Percentiles rank a stretch among this genome's conserved stretches.
phyloP scores from a whole-genome alignment of 768 basidiomycete species.

The Solioccasus polychromus region DNA sequence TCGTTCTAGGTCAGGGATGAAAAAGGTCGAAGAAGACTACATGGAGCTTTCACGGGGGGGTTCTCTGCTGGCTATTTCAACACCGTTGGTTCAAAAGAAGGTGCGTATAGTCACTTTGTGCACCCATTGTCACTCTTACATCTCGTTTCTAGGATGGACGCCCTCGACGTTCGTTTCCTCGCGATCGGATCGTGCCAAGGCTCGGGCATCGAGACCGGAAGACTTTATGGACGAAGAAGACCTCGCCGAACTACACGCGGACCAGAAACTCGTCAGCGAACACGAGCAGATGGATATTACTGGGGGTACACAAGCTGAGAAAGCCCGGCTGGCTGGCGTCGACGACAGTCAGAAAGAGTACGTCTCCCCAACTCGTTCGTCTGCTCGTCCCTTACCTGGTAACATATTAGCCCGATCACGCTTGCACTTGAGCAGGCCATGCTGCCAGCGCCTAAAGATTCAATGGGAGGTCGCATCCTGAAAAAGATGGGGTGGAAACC shows the following conservation, averaged over 20 bases:
- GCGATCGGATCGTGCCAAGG: slow-evolving; percentile 66
- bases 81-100: slow-evolving; percentile 93
- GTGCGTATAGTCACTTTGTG: slow-evolving; percentile 36
- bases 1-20: slow-evolving; percentile 79
- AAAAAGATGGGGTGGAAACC: slow-evolving; percentile 95
- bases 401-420: slow-evolving; percentile 52
- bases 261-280: slow-evolving; percentile 70
- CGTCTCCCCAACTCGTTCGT: background rate
- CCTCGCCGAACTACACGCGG: slow-evolving; percentile 75
- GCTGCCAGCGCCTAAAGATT: slow-evolving; percentile 72
- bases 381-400: background rate
- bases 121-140: background rate
- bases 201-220: slow-evolving; percentile 62
- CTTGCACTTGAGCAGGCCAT: slow-evolving; percentile 62
- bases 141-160: slow-evolving; percentile 74
- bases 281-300: slow-evolving; percentile 74
- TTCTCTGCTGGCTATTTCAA: slow-evolving; percentile 99
- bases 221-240: slow-evolving; percentile 99
- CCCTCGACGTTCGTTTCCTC: slow-evolving; percentile 94
- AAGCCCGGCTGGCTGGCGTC: slow-evolving; percentile 27
- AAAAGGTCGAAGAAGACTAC: slow-evolving; percentile 86
- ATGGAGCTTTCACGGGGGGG: slow-evolving; percentile 98
- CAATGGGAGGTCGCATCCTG: slow-evolving; percentile 79
- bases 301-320: slow-evolving; percentile 53
- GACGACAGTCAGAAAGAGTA: slow-evolving; percentile 44